Percentiles rank a stretch among this genome's conserved stretches.
These are phyloP conservation scores for Aspergillus sp. DNA, from an alignment of 2,329 filamentous ascomycete genomes.

Conservation along the genomic window DNA sequence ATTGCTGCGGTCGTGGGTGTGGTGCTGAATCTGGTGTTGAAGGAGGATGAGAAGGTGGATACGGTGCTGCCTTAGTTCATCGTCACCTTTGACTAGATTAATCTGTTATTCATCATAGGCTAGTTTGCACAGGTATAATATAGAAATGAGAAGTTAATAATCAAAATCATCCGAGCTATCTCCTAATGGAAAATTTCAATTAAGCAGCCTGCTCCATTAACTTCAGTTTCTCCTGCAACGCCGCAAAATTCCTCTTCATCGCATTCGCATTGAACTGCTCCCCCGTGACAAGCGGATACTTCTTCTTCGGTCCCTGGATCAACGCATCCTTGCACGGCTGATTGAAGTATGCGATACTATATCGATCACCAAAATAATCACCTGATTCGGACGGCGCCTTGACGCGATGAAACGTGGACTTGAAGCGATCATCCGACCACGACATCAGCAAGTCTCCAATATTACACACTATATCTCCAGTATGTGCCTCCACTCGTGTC, in stretches of 20 bases:
- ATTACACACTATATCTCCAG: constrained; percentile 63
- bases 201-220: constrained; percentile 2
- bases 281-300: constrained; percentile 63
- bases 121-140: no score
- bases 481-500: constrained; percentile 62
- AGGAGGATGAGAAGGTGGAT: neutral
- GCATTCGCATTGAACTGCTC: constrained; percentile 61
- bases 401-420: constrained; percentile 66
- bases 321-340: constrained; percentile 60
- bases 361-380: constrained; percentile 61
- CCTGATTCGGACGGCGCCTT: constrained; percentile 59
- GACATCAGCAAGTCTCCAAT: constrained; percentile 68
- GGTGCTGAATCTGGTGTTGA: constrained; percentile 27
- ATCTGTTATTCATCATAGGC: accelerated
- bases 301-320: constrained; percentile 63
- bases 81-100: no score
- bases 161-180: no score
- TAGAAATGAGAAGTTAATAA: no score
- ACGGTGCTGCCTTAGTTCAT: neutral
- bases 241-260: constrained; percentile 59
- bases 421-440: constrained; percentile 69
- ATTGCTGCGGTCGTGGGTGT: constrained; percentile 34
- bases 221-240: constrained; percentile 53
- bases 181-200: no score
- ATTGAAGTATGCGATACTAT: constrained; percentile 68